Evolutionary conservation across 2,329 filamentous ascomycete species (phyloP).

Genomic region (Elsinoe necatrix): DNA sequence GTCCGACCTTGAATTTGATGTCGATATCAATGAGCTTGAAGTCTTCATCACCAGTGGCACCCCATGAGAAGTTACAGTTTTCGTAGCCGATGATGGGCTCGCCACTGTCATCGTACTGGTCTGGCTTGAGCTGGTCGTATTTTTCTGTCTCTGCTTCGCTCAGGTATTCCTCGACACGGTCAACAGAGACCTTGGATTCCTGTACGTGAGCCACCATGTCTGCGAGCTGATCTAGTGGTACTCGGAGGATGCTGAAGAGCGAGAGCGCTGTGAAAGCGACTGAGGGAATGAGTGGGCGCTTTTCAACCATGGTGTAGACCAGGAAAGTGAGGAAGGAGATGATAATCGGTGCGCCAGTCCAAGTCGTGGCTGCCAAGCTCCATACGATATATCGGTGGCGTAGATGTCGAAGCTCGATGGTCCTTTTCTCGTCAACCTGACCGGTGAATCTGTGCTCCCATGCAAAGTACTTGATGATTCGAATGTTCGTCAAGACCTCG

Average conservation of each 20-base stretch:
- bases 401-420: slow-evolving; percentile 66
- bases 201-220: slow-evolving; percentile 99
- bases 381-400: slow-evolving; percentile 81
- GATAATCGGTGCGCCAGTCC: slow-evolving; percentile 89
- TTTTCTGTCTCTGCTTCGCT: slow-evolving; percentile 94
- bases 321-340: slow-evolving; percentile 97
- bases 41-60: slow-evolving; percentile 44
- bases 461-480: slow-evolving; percentile 98
- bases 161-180: slow-evolving; percentile 91
- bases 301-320: slow-evolving; percentile 81
- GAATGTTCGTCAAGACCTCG: slow-evolving; percentile 92
- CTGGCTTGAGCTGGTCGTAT: slow-evolving; percentile 69
- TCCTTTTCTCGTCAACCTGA: slow-evolving; percentile 81
- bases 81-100: slow-evolving; percentile 75
- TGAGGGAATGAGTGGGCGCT: slow-evolving; percentile 82
- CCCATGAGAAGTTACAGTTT: slow-evolving; percentile 83
- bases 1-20: slow-evolving; percentile 72
- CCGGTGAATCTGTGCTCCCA: slow-evolving; percentile 90
- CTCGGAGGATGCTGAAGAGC: slow-evolving; percentile 85
- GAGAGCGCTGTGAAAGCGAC: slow-evolving; percentile 94
- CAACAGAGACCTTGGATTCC: slow-evolving; percentile 92
- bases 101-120: slow-evolving; percentile 60
- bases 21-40: slow-evolving; percentile 75
- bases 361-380: slow-evolving; percentile 84
- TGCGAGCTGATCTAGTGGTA: slow-evolving; percentile 88